Evolutionary conservation across 73 alveolate species (phyloP).

Genomic region (Symbiodinium pilosum): DNA sequence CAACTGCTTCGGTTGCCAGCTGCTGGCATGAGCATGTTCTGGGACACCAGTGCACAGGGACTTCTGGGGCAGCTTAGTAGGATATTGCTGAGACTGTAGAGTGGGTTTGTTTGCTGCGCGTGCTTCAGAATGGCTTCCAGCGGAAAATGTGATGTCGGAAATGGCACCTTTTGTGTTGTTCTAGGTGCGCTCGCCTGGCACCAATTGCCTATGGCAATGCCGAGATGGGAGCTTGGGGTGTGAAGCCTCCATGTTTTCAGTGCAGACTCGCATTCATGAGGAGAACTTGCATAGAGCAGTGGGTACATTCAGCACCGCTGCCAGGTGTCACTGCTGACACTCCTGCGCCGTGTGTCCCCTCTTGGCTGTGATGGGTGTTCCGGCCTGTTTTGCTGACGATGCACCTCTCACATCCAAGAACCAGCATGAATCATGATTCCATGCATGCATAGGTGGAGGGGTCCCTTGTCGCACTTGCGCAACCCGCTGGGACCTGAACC

Average conservation of each 20-base stretch:
- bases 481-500: constrained; percentile 4
- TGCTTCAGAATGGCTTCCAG: no score
- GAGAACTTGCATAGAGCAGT: not conserved
- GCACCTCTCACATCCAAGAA: no score
- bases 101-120: no score
- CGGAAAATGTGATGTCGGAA: no score
- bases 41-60: no score
- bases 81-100: no score
- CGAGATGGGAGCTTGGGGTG: constrained; percentile 73
- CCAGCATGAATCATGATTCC: no score
- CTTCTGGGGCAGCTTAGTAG: no score
- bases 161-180: constrained; percentile 20
- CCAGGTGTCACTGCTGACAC: constrained; percentile 51
- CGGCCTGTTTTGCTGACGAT: not conserved
- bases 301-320: not conserved
- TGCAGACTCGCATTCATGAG: not conserved
- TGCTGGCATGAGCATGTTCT: no score
- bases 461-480: constrained; percentile 61
- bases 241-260: not conserved
- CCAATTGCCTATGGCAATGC: constrained; percentile 83
- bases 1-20: no score
- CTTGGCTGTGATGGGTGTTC: constrained; percentile 51
- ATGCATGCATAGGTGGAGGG: constrained; percentile 46
- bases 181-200: constrained; percentile 33
- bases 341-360: constrained; percentile 68